Conservation (phyloP, 2,329 filamentous ascomycete genomes). For the Penicillium sumatraense region DNA sequence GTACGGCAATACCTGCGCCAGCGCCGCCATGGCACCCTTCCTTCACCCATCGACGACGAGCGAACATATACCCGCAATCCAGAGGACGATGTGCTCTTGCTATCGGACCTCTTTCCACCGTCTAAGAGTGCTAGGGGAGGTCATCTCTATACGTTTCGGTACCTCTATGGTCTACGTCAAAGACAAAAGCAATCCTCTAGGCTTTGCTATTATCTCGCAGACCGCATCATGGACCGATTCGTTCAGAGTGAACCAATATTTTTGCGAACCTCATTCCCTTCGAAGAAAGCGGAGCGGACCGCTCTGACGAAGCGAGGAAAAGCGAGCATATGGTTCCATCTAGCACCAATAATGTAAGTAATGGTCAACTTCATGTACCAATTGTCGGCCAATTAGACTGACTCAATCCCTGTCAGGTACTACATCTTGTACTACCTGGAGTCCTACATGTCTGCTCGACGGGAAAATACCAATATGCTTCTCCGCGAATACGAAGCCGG, state of each 20-base stretch:
- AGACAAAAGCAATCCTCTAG: slow-evolving; percentile 45
- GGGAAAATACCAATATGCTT: slow-evolving; percentile 42
- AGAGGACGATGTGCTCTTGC: slow-evolving; percentile 48
- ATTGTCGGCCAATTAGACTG: background rate
- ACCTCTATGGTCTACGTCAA: slow-evolving; percentile 42
- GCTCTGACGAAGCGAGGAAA: slow-evolving; percentile 39
- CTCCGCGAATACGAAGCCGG: slow-evolving; percentile 45
- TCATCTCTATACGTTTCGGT: slow-evolving; percentile 47
- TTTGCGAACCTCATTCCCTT: slow-evolving; percentile 37
- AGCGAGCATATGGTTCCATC: slow-evolving; percentile 42
- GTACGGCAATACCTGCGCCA: slow-evolving; percentile 47
- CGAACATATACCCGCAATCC: slow-evolving; percentile 46
- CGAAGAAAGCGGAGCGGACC: slow-evolving; percentile 37
- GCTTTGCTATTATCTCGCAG: slow-evolving; percentile 47
- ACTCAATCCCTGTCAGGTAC: slow-evolving; percentile 35
- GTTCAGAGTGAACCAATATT: slow-evolving; percentile 35
- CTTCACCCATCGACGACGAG: slow-evolving; percentile 41
- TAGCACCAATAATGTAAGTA: slow-evolving; percentile 47
- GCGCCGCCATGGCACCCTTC: slow-evolving; percentile 48
- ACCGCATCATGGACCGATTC: slow-evolving; percentile 47
- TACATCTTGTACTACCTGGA: slow-evolving; percentile 48
- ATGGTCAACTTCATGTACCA: background rate
- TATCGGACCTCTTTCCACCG: slow-evolving; percentile 49
- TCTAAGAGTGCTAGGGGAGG: slow-evolving; percentile 40
- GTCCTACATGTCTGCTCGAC: slow-evolving; percentile 42